Evolutionary conservation across 2,329 filamentous ascomycete species (phyloP).

Genomic region (Camillea tinctor): DNA sequence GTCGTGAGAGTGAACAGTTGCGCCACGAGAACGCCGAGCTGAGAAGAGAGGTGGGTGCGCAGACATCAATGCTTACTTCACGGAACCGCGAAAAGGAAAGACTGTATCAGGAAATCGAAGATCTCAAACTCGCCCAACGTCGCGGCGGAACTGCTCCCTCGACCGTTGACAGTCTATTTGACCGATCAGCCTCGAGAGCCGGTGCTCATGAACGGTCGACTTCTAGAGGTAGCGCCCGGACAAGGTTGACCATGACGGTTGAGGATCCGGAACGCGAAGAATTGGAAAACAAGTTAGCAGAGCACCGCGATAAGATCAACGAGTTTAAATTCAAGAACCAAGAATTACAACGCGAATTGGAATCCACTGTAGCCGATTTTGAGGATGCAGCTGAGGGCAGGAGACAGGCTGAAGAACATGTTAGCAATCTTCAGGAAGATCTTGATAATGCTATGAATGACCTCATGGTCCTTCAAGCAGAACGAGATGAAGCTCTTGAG

Average conservation of each 20-base stretch:
- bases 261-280: conserved; percentile 82
- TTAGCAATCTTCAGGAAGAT: conserved; percentile 71
- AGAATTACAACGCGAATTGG: conserved; percentile 78
- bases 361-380: conserved; percentile 76
- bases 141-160: conserved; percentile 62
- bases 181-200: conserved; percentile 87
- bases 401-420: conserved; percentile 57
- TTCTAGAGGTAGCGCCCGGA: conserved; percentile 70
- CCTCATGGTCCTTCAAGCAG: conserved; percentile 72
- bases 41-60: conserved; percentile 86
- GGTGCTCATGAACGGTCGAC: conserved; percentile 66
- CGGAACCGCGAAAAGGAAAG: conserved; percentile 93
- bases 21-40: conserved; percentile 91
- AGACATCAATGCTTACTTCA: conserved; percentile 96
- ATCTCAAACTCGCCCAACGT: conserved; percentile 84
- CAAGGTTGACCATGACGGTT: conserved; percentile 57
- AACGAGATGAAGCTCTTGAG: conserved; percentile 81
- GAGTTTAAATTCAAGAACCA: conserved; percentile 87
- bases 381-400: conserved; percentile 67
- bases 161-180: conserved; percentile 85
- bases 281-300: conserved; percentile 78
- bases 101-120: conserved; percentile 95
- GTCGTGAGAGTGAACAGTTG: conserved; percentile 68
- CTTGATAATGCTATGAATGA: conserved; percentile 78
- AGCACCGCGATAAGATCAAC: conserved; percentile 82